phyloP scores from a whole-genome alignment of 768 basidiomycete species.

The Hortiboletus flavorubellus region DNA sequence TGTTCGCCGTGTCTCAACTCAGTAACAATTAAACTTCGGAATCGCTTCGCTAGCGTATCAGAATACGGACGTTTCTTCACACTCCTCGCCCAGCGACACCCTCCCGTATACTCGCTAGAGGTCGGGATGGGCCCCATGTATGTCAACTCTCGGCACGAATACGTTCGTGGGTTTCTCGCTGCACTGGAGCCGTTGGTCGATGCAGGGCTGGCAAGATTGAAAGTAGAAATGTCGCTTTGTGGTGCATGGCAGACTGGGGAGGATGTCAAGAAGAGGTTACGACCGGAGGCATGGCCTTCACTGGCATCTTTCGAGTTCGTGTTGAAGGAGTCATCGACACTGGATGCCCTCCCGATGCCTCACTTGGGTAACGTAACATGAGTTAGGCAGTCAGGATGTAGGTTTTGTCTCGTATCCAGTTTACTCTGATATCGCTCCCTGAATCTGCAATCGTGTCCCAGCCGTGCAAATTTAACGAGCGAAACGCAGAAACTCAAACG shows the following conservation, averaged over 20 bases:
- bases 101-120: constrained; percentile 1
- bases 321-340: constrained; percentile 7
- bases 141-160: not conserved
- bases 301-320: constrained; percentile 9
- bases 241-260: constrained; percentile 6
- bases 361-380: not conserved
- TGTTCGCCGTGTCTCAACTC: constrained; percentile 10
- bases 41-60: not conserved
- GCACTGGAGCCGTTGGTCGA: constrained; percentile 3
- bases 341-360: not conserved
- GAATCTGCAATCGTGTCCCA: not conserved
- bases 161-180: constrained; percentile 1
- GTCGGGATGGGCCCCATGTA: constrained; percentile 6
- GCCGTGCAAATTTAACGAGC: not conserved
- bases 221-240: constrained; percentile 8
- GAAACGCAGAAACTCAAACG: not conserved
- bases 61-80: constrained; percentile 5
- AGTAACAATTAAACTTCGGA: constrained; percentile 2
- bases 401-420: not conserved
- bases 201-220: constrained; percentile 2
- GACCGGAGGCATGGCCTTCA: constrained; percentile 9
- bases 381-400: not conserved
- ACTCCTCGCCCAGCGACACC: constrained; percentile 2
- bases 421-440: not conserved
- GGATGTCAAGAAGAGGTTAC: constrained; percentile 5